Base-by-base conservation (phyloP, 148 eudicot species). In the Camellia granthamiana region DNA sequence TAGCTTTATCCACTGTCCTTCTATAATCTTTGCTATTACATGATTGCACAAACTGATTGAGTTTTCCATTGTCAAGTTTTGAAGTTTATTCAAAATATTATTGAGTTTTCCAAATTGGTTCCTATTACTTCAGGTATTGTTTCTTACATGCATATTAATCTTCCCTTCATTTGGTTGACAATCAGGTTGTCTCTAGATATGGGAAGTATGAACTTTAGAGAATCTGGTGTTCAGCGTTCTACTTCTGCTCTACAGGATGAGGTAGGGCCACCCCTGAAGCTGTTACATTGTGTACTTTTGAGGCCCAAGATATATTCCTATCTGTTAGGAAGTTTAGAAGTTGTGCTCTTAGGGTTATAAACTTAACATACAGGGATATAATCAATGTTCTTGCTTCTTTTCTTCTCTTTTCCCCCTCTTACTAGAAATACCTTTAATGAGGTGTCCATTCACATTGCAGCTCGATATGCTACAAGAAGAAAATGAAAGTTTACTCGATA, bases 401-500 rank as follows among this genome's bases (percentile, higher is more conserved):
- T 18, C 59, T 19, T 41, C 38, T 56, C 2, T 44, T 30, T 0
- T 62, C 72, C 3, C 11, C 18, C 79, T 62, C 41, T 30, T 19
- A 5, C 23, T 51, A 61, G 56, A 54, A 64, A 9, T 70, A 11
- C 73, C 65, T 38, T 70, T 76, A 73, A 38, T 68, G 3, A 47
- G 76, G n/a, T 76, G 59, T 61, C 19, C 55, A 21, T 60, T 68
- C 65, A 51, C 69, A 46, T 85, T 92, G 91, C 94, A 96, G 99
- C 85, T 96, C 81, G 99, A 96, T 87, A 92, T 96, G 94, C 88
- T 96, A 80, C 99, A 96, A 80, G 97, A 93, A 84, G 99, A 93
- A 90, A 93, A 96, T 84, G 98, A 92, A 23, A 88, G 77, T 83
- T 86, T 96, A 80, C 86, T 87, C 30, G 95, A 89, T 68, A 96